A percentile compares a stretch with the other conserved stretches of the same genome.
Conservation (phyloP, 257 asterid species). For the Vinca minor region DNA sequence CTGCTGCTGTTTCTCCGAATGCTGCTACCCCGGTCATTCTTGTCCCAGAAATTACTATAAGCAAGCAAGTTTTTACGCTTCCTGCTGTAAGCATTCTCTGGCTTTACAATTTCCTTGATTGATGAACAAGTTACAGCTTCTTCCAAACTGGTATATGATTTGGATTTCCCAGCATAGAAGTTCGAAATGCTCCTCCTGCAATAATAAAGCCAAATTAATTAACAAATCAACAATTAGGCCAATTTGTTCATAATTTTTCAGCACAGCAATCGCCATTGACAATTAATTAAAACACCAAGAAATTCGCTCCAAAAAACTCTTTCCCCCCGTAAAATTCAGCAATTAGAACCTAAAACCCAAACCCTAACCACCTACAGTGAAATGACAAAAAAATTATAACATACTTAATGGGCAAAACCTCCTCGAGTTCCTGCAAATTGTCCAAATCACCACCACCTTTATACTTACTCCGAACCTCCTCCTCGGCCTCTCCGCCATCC, state of each 20-base stretch:
- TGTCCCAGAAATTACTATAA: constrained; percentile 42
- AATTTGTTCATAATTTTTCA: too few species aligned
- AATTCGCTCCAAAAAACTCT: too few species aligned
- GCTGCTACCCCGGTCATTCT: constrained; percentile 32
- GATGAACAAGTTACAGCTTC: constrained; percentile 50
- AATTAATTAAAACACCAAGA: too few species aligned
- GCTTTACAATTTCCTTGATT: constrained; percentile 51
- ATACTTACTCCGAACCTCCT: constrained; percentile 38
- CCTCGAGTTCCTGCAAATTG: constrained; percentile 36
- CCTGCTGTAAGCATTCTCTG: constrained; percentile 54
- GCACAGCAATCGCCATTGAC: too few species aligned
- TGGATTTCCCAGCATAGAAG: constrained; percentile 37
- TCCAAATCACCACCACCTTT: constrained; percentile 27
- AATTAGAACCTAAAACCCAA: background rate
- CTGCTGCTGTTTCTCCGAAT: constrained; percentile 27
- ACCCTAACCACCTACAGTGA: background rate
- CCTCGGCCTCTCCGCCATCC: constrained; percentile 25
- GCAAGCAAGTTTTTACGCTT: constrained; percentile 64
- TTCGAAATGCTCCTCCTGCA: constrained; percentile 38
- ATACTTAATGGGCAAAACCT: constrained; percentile 38
- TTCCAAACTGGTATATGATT: constrained; percentile 49
- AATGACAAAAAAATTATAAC: constrained; percentile 7
- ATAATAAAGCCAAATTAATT: too few species aligned
- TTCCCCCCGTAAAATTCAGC: constrained; percentile 2
- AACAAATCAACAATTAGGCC: too few species aligned